These are phyloP conservation scores for Daldinia vernicosa DNA, from an alignment of 495 filamentous ascomycete species.

Conservation along the genomic window DNA sequence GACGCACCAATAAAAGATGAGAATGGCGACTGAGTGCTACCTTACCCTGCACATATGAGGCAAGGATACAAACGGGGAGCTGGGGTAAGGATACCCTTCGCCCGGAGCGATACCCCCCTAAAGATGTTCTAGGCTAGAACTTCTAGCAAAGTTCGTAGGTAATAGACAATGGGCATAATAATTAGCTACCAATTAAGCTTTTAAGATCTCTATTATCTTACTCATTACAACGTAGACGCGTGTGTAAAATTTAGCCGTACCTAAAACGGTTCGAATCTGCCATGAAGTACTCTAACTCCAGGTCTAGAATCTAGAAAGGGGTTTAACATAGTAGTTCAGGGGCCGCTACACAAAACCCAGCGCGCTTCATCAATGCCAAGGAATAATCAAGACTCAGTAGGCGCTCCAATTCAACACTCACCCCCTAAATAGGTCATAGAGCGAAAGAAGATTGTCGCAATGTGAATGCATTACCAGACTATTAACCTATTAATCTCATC, in stretches of 20 bases:
- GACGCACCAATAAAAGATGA: slow-evolving; percentile 22
- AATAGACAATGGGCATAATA: neutral
- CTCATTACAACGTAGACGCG: neutral
- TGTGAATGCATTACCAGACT: neutral
- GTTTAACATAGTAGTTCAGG: neutral
- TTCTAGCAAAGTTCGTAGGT: neutral
- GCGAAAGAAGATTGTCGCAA: neutral
- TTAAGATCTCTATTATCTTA: neutral
- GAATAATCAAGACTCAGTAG: slow-evolving; percentile 11
- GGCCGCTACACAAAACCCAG: slow-evolving; percentile 2
- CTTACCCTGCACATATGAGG: slow-evolving; percentile 3
- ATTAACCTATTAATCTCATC: neutral
- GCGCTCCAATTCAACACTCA: slow-evolving; percentile 10
- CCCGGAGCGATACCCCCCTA: neutral
- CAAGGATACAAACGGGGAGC: slow-evolving; percentile 2
- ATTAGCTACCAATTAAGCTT: neutral
- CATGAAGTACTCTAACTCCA: neutral
- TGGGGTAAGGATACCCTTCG: neutral
- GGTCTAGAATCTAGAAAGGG: neutral
- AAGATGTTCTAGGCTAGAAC: no score
- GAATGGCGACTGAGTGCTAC: slow-evolving; percentile 13
- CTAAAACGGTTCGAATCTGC: neutral
- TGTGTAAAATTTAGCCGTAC: neutral
- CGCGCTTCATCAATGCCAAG: slow-evolving; percentile 24
- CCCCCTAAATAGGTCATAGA: neutral